Evolutionary conservation across 306 rosid genomes (phyloP).

Genomic region (Trifolium fragiferum): DNA sequence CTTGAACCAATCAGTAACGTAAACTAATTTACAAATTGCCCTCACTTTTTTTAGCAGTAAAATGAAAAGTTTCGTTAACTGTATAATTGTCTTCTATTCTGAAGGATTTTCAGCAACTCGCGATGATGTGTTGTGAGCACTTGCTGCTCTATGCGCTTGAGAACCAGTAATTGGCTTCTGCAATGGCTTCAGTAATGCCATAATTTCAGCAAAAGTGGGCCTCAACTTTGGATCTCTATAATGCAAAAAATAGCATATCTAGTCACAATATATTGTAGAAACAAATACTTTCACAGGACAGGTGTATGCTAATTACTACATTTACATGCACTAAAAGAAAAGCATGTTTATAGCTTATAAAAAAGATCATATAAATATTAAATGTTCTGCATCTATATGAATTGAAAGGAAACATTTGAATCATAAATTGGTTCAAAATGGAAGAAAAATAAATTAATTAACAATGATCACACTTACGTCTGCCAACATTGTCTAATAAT

Average conservation of each 20-base stretch:
- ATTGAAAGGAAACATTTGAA: slow-evolving; percentile 9
- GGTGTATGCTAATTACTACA: not conserved
- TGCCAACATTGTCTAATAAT: slow-evolving; percentile 90
- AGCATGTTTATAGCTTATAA: not conserved
- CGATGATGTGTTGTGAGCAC: slow-evolving; percentile 46
- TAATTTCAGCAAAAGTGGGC: slow-evolving; percentile 89
- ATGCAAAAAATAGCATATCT: slow-evolving; percentile 40
- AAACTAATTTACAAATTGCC: slow-evolving; percentile 66
- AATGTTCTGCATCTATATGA: slow-evolving; percentile 6
- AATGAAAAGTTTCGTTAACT: slow-evolving; percentile 43
- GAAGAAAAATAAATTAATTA: slow-evolving; percentile 12
- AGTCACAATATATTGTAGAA: slow-evolving; percentile 33
- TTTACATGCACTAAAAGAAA: slow-evolving; percentile 29
- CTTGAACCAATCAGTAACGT: slow-evolving; percentile 49
- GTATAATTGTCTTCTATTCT: slow-evolving; percentile 47
- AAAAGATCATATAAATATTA: not conserved
- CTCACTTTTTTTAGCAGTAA: slow-evolving; percentile 50
- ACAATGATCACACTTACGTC: slow-evolving; percentile 67
- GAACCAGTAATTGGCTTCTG: slow-evolving; percentile 79
- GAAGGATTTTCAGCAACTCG: slow-evolving; percentile 50
- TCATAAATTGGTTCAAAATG: slow-evolving; percentile 12
- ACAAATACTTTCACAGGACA: slow-evolving; percentile 3
- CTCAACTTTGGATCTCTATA: slow-evolving; percentile 89
- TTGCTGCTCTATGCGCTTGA: slow-evolving; percentile 64
- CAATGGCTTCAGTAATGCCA: slow-evolving; percentile 92